Evolutionary conservation across 192 early-diverging fungal species (phyloP).

Genomic region (Funneliformis mosseae): DNA sequence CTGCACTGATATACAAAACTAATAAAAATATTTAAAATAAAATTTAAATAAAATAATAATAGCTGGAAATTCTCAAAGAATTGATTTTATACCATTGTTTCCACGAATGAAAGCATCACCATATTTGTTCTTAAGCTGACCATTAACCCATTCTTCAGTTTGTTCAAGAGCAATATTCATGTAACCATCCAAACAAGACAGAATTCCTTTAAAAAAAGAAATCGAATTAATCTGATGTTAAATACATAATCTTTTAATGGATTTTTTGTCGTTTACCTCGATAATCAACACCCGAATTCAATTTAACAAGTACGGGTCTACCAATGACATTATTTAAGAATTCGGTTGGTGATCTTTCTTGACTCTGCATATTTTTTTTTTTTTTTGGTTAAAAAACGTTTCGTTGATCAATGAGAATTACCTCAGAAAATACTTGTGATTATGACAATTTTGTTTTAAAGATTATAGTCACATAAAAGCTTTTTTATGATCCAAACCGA

Average conservation of each 20-base stretch:
- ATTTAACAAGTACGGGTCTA: conserved; percentile 82
- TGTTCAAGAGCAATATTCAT: conserved; percentile 98
- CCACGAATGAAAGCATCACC: conserved; percentile 97
- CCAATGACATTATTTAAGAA: conserved; percentile 88
- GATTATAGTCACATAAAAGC: no score
- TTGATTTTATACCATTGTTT: conserved; percentile 76
- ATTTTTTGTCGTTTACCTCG: conserved; percentile 59
- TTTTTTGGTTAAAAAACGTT: not conserved
- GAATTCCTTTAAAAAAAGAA: conserved; percentile 58
- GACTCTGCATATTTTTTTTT: conserved; percentile 12
- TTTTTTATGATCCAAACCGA: no score
- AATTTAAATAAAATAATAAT: not conserved
- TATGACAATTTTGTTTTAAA: no score
- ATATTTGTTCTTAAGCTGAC: conserved; percentile 89
- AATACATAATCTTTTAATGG: not conserved
- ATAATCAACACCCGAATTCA: conserved; percentile 97
- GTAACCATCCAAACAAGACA: conserved; percentile 94
- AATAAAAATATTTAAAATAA: conserved; percentile 11
- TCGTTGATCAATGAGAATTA: no score
- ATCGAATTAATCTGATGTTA: conserved; percentile 8
- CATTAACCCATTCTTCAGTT: conserved; percentile 95
- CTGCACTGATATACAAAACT: conserved; percentile 67
- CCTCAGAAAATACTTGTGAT: no score
- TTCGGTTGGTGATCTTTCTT: conserved; percentile 68
- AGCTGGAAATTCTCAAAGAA: no score